Conservation (phyloP, 257 asterid species). For the Penstemon eatonii region DNA sequence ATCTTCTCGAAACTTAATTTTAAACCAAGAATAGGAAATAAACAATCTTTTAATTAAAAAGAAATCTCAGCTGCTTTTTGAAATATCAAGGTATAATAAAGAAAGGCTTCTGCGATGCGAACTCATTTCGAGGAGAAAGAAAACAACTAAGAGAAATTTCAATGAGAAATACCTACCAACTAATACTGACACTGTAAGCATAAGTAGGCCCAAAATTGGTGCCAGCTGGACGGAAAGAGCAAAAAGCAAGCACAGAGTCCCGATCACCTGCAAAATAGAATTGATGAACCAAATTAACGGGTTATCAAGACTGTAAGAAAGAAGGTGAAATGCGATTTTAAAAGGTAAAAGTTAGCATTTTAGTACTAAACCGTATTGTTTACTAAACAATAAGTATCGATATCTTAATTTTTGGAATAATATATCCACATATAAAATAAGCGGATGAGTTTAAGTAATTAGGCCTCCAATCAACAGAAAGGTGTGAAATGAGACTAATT, state of each 20-base stretch:
- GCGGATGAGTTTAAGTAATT: background rate
- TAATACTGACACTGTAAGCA: slow-evolving; percentile 77
- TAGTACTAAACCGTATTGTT: background rate
- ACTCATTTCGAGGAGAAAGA: background rate
- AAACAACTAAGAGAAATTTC: slow-evolving; percentile 1
- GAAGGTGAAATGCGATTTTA: background rate
- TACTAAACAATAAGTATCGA: slow-evolving; percentile 13
- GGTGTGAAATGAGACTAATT: slow-evolving; percentile 27
- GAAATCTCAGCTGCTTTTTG: slow-evolving; percentile 11
- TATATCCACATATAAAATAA: slow-evolving; percentile 10
- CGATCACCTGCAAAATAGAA: slow-evolving; percentile 63
- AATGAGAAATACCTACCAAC: slow-evolving; percentile 59
- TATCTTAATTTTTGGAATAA: background rate
- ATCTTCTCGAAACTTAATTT: slow-evolving; percentile 1
- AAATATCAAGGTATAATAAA: slow-evolving; percentile 6
- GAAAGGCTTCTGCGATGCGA: background rate
- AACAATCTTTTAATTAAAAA: slow-evolving; percentile 6
- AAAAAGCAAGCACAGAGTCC: slow-evolving; percentile 84
- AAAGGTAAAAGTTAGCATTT: no score
- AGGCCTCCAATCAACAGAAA: slow-evolving; percentile 21
- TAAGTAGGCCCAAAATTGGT: slow-evolving; percentile 82
- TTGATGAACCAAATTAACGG: slow-evolving; percentile 22
- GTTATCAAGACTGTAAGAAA: slow-evolving; percentile 18
- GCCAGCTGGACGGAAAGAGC: slow-evolving; percentile 85
- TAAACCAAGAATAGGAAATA: slow-evolving; percentile 7